Evolutionary conservation across 768 basidiomycete genomes (phyloP).

Genomic region (Trametes gibbosa): DNA sequence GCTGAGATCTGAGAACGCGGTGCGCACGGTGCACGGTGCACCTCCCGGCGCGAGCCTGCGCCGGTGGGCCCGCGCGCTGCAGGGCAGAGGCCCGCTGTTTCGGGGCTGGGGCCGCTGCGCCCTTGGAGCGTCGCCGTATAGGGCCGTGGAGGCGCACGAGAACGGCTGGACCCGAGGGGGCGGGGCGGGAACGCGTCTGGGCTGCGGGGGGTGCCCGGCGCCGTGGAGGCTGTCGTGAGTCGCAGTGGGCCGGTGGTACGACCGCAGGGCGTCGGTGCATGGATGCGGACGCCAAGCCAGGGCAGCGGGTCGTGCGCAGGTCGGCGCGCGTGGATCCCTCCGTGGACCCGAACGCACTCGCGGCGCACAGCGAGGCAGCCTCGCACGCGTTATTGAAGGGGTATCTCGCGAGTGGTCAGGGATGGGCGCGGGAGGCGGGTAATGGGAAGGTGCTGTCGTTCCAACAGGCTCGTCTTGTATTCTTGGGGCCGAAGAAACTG

Average conservation of each 20-base stretch:
- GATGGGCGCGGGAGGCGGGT: background rate
- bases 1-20: background rate
- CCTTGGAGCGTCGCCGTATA: background rate
- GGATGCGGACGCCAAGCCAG: constrained; percentile 7
- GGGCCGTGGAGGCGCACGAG: background rate
- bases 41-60: background rate
- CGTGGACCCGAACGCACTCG: background rate
- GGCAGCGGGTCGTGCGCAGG: background rate
- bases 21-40: background rate
- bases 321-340: background rate
- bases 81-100: background rate
- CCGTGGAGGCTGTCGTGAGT: background rate
- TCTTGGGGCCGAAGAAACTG: constrained; percentile 1
- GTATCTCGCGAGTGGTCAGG: background rate
- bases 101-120: background rate
- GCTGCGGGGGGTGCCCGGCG: no score
- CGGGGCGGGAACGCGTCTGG: no score
- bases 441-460: background rate
- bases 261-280: background rate
- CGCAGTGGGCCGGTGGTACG: background rate
- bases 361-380: background rate
- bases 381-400: background rate
- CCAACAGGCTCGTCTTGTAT: background rate
- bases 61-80: background rate
- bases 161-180: background rate